These are phyloP conservation scores for Mycena galopus DNA, from an alignment of 768 basidiomycete species.

Conservation along the genomic window DNA sequence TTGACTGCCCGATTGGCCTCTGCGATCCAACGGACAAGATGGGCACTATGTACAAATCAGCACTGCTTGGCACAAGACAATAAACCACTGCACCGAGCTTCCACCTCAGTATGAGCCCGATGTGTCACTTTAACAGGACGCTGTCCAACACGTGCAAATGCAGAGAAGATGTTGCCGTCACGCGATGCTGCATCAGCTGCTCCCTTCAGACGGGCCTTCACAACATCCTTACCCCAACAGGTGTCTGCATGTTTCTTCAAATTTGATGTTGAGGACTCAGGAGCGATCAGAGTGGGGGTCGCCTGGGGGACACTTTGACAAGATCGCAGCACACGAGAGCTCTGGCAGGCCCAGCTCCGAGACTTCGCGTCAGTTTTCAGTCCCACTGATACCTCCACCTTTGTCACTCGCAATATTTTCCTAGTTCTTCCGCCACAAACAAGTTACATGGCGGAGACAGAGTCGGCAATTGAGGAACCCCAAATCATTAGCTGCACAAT, in stretches of 20 bases:
- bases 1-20: constrained; percentile 48
- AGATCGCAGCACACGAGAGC: too few species aligned
- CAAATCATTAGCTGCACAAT: not conserved
- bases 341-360: not conserved
- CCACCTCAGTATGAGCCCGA: constrained; percentile 40
- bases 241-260: constrained; percentile 12
- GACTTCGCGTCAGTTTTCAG: not conserved
- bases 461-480: not conserved
- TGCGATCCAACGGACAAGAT: constrained; percentile 51
- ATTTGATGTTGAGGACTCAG: not conserved
- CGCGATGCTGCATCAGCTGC: not conserved
- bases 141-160: constrained; percentile 45
- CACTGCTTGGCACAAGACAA: not conserved
- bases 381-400: not conserved
- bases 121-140: constrained; percentile 49
- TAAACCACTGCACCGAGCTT: constrained; percentile 39
- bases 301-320: not conserved
- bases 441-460: not conserved
- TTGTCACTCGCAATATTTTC: not conserved
- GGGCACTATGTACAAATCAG: constrained; percentile 34
- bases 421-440: not conserved
- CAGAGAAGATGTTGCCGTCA: constrained; percentile 42
- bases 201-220: not conserved
- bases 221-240: constrained; percentile 2
- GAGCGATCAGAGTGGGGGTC: constrained; percentile 2